Base-by-base conservation (phyloP, 208 protist genomes). In the Endotrypanum monterogeii region DNA sequence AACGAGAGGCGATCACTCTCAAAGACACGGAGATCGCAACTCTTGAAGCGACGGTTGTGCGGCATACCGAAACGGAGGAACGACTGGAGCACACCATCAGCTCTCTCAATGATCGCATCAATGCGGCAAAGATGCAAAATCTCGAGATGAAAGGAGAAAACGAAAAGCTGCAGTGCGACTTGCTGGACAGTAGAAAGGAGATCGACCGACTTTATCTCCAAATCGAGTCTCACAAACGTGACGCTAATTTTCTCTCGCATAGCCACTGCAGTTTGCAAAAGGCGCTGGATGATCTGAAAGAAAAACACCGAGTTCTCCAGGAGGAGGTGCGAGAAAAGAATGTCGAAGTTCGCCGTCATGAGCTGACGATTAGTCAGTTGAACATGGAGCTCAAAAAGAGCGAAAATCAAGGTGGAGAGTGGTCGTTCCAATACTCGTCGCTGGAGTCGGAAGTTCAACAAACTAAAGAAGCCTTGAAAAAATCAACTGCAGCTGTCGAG, bases 21-120 rank as follows among this genome's bases (percentile, higher is more conserved):
- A 96, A 96, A 70, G 91, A 96, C 18, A 86, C 83, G 1, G 91
- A 94, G 77, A 86, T 93, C 39, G 82, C 90, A 25, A 74, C 84
- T 3, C 74, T 93, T 1, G 83, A 90, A 56, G 73, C 83, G 2
- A 81, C 86, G 58, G 67, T 90, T 25, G 78, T 70, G 39, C 83
- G 88, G 48, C 80, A 88, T 44, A 46, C 63, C 3, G 66, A 79
- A 18, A 87, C 81, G 0, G 86, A 89, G 75, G 91, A 94, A 72
- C 79, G 86, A 51, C 68, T 96, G 61, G 83, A 93, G 68, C 82
- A 80, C 60, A 89, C 83, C 5, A 89, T 93, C 67, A 88, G 51
- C n/a, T 84, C 79, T 11, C 88, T 93, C 6, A 93, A 90, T 65
- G 88, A 96, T 58, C 83, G 84, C 12, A 74, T 94, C 46, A 93